A percentile compares a stretch with the other conserved stretches of the same genome.
Conservation (phyloP, 768 basidiomycete genomes). For the Amanita polypyramis region DNA sequence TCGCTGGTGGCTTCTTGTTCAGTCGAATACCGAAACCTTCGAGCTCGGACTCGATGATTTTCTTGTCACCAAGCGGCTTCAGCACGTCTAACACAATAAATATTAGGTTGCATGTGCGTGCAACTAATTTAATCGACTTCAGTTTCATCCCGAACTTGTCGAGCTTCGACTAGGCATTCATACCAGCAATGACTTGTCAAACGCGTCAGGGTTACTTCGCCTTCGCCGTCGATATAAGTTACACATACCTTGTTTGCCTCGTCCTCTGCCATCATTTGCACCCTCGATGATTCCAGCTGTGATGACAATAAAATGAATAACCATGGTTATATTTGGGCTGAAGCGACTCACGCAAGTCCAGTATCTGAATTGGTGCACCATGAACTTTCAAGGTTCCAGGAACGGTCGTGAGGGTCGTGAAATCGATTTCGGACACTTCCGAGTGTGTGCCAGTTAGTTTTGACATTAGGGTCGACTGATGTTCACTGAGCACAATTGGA, state of each 20-base stretch:
- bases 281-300: slow-evolving; percentile 96
- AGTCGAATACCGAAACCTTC: slow-evolving; percentile 98
- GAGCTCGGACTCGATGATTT: slow-evolving; percentile 81
- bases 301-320: not conserved
- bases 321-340: not conserved
- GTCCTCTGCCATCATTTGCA: slow-evolving; percentile 89
- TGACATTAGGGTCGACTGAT: slow-evolving; percentile 85
- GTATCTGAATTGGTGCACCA: slow-evolving; percentile 91
- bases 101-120: slow-evolving; percentile 95
- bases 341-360: slow-evolving; percentile 67
- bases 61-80: slow-evolving; percentile 95
- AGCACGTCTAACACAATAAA: slow-evolving; percentile 98
- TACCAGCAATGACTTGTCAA: slow-evolving; percentile 65
- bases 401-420: slow-evolving; percentile 92
- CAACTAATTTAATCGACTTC: slow-evolving; percentile 42
- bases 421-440: slow-evolving; percentile 93
- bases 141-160: slow-evolving; percentile 10
- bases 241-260: slow-evolving; percentile 82
- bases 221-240: not conserved
- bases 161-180: slow-evolving; percentile 15
- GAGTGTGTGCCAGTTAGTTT: slow-evolving; percentile 96
- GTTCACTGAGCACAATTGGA: slow-evolving; percentile 1
- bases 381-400: slow-evolving; percentile 93
- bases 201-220: slow-evolving; percentile 6
- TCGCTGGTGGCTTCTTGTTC: slow-evolving; percentile 89